phyloP scores from a whole-genome alignment of 1,284 basidiomycete genomes.

The Grifola frondosa region DNA sequence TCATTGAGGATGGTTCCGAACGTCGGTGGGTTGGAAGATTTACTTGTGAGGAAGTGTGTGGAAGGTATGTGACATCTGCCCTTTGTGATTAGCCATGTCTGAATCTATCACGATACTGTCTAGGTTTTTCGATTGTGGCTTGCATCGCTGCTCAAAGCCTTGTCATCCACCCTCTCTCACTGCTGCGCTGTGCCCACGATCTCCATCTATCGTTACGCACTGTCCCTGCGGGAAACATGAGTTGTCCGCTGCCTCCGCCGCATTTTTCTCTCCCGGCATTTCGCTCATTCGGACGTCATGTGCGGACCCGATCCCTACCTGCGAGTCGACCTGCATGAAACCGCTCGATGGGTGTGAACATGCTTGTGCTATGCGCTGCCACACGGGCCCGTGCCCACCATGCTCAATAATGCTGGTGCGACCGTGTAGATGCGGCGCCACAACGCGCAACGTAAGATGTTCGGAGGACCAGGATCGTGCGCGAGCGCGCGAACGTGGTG shows the following conservation, averaged over 20 bases:
- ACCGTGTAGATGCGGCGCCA: conserved; percentile 80
- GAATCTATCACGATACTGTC: too few relatives aligned
- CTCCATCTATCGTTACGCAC: conserved; percentile 63
- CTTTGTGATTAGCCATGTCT: too few relatives aligned
- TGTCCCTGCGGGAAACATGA: conserved; percentile 81
- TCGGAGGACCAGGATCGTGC: conserved; percentile 37
- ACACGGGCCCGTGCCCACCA: conserved; percentile 71
- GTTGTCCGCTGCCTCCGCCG: conserved; percentile 41
- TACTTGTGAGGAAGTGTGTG: conserved; percentile 63
- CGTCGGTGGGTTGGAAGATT: conserved; percentile 70
- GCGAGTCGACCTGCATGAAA: conserved; percentile 67
- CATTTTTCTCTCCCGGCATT: conserved; percentile 34
- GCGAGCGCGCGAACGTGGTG: conserved; percentile 26
- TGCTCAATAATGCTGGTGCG: conserved; percentile 67
- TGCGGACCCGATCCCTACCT: conserved; percentile 78
- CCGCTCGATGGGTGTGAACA: conserved; percentile 64
- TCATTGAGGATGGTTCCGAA: conserved; percentile 33
- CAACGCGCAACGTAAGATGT: conserved; percentile 53
- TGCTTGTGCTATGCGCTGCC: conserved; percentile 58
- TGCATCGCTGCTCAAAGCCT: conserved; percentile 65
- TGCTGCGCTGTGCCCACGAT: conserved; percentile 68
- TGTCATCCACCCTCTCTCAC: conserved; percentile 71
- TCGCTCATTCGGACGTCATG: conserved; percentile 57
- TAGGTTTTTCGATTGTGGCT: conserved; percentile 74
- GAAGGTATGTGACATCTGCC: conserved; percentile 40